Evolutionary conservation across 768 basidiomycete species (phyloP).

Genomic region (Lentinula raphanica): DNA sequence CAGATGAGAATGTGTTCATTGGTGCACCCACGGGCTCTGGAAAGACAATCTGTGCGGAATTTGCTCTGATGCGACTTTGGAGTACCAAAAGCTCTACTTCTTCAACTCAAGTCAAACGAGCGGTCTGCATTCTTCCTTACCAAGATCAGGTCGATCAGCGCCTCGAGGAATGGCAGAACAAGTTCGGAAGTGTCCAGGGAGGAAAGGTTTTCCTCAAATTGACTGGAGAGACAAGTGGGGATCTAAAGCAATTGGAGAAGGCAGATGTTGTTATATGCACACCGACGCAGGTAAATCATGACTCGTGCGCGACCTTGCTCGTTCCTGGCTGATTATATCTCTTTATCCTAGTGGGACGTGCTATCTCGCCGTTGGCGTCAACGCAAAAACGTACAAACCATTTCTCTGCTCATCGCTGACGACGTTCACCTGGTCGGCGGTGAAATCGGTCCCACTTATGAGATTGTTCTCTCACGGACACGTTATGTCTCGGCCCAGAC

Average conservation of each 20-base stretch:
- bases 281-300: conserved; percentile 68
- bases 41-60: conserved; percentile 97
- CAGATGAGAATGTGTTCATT: conserved; percentile 95
- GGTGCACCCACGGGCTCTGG: conserved; percentile 96
- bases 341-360: conserved; percentile 76
- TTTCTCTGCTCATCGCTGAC: conserved; percentile 90
- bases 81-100: conserved; percentile 47
- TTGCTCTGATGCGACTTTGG: conserved; percentile 93
- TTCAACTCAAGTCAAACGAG: conserved; percentile 47
- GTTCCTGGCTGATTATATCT: conserved; percentile 1
- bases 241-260: conserved; percentile 83
- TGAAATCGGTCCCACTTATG: conserved; percentile 93
- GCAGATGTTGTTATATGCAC: conserved; percentile 94
- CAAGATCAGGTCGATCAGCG: conserved; percentile 96
- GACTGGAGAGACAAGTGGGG: conserved; percentile 91
- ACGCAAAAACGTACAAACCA: conserved; percentile 91
- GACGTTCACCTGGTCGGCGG: conserved; percentile 94
- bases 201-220: conserved; percentile 92
- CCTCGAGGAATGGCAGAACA: conserved; percentile 82
- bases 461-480: conserved; percentile 93
- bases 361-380: conserved; percentile 94
- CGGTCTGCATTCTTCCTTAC: conserved; percentile 94
- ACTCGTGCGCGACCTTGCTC: not conserved
- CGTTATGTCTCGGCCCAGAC: conserved; percentile 94
- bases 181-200: conserved; percentile 78